phyloP scores from a whole-genome alignment of 106 monocot species.

The Platanthera guangdongensis region DNA sequence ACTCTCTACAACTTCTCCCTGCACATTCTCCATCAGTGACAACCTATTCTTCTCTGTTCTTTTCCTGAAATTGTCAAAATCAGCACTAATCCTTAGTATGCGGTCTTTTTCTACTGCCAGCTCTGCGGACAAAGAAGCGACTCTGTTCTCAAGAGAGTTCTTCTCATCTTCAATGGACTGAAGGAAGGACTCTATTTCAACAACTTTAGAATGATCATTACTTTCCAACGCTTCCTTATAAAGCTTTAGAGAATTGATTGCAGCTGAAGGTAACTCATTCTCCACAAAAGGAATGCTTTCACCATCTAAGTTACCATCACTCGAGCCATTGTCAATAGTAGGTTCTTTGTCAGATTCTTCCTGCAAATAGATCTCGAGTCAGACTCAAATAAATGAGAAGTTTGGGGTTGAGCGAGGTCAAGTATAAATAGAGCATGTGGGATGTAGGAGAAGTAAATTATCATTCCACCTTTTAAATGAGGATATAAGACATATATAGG shows the following conservation, averaged over 20 bases:
- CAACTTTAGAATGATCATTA: slow-evolving; percentile 44
- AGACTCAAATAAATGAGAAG: not conserved
- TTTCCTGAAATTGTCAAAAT: slow-evolving; percentile 88
- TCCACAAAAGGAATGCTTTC: slow-evolving; percentile 21
- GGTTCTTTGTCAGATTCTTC: slow-evolving; percentile 44
- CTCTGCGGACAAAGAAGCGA: slow-evolving; percentile 39
- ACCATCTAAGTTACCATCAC: slow-evolving; percentile 22
- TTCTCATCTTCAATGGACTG: slow-evolving; percentile 76
- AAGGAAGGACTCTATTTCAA: slow-evolving; percentile 68
- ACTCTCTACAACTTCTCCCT: slow-evolving; percentile 74
- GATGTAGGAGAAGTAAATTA: no score
- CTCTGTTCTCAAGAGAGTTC: slow-evolving; percentile 37
- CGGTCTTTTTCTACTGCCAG: slow-evolving; percentile 44
- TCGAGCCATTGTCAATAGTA: slow-evolving; percentile 15
- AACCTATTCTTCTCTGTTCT: slow-evolving; percentile 65
- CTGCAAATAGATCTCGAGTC: slow-evolving; percentile 14
- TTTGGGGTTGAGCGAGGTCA: not conserved
- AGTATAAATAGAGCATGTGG: not conserved
- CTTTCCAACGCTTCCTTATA: slow-evolving; percentile 72
- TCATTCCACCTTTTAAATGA: no score
- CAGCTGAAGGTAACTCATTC: slow-evolving; percentile 28
- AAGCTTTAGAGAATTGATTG: slow-evolving; percentile 31
- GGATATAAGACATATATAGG: no score
- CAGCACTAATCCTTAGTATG: slow-evolving; percentile 72
- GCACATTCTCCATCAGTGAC: slow-evolving; percentile 64